A percentile compares a stretch with the other conserved stretches of the same genome.
These are phyloP conservation scores for Pinus albicaulis DNA, from an alignment of 75 land plant genomes.

Conservation along the genomic window DNA sequence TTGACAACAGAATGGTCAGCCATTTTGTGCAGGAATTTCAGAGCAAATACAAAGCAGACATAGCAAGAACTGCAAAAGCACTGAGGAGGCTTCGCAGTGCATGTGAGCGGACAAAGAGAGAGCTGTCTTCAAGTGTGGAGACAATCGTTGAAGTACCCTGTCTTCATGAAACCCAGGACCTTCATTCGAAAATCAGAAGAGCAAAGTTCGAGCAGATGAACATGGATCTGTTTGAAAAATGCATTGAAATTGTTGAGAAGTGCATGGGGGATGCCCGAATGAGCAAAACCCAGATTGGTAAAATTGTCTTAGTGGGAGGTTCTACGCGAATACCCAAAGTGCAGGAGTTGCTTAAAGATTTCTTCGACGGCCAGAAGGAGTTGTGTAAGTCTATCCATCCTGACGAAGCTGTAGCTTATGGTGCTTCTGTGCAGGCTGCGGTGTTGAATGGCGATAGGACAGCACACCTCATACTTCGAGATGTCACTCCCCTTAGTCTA, in stretches of 20 bases:
- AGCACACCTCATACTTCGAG: slow-evolving; percentile 1
- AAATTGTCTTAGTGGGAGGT: slow-evolving; percentile 25
- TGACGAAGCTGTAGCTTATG: slow-evolving; percentile 19
- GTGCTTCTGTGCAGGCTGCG: slow-evolving; percentile 28
- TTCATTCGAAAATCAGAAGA: not conserved
- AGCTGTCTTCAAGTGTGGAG: slow-evolving; percentile 20
- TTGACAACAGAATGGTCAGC: too few relatives aligned
- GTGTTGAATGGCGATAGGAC: slow-evolving; percentile 23
- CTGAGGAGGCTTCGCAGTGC: slow-evolving; percentile 13
- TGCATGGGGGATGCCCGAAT: slow-evolving; percentile 21
- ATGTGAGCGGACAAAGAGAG: slow-evolving; percentile 26
- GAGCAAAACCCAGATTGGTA: slow-evolving; percentile 8
- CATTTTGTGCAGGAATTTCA: not conserved
- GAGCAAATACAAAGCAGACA: slow-evolving; percentile 27
- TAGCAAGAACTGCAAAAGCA: slow-evolving; percentile 12
- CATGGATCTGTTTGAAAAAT: slow-evolving; percentile 21
- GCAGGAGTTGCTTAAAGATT: slow-evolving; percentile 22
- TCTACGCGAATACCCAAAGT: slow-evolving; percentile 28
- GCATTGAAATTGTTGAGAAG: slow-evolving; percentile 22
- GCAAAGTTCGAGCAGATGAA: slow-evolving; percentile 25
- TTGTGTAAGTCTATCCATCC: slow-evolving; percentile 16
- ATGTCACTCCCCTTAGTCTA: slow-evolving; percentile 30
- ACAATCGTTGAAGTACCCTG: slow-evolving; percentile 20
- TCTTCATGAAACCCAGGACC: slow-evolving; percentile 14
- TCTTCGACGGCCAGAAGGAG: slow-evolving; percentile 24